Evolutionary conservation across 2,329 filamentous ascomycete species (phyloP), one percentile per base, ranked within the genome.

Genomic region (Talaromyces sp.): DNA sequence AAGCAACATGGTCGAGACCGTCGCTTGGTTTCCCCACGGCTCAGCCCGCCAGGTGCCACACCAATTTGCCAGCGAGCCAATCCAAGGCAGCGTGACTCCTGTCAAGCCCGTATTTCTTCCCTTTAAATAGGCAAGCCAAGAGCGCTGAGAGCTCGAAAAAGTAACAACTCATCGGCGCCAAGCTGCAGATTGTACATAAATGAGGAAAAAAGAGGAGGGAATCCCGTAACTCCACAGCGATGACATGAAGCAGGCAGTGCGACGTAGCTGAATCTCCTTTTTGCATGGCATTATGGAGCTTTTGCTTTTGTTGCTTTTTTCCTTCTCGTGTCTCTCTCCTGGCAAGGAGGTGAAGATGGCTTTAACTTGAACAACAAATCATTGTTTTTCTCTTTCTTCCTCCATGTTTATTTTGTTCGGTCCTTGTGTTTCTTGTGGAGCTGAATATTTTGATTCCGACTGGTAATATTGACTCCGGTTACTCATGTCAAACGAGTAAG

Each of bases 1-100:
- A 54, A 7, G 29, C 27, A n/a, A 54, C 51, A 34, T 34, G n/a
- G 51, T 19, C 51, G 31, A 56, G 29, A 7, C 49, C 3, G 11
- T 25, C 31, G 38, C 22, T 59, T 25, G 25, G 25, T 13, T 43
- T 29, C 38, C 19, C 53, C 31, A 56, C 51, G 51, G 53, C 53
- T 31, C 31, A 59, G 56, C 36, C 38, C 38, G 56, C 56, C 56
- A 59, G 31, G 56, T n/a, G 56, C 56, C 36, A 6, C 56, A 59
- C 36, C 15, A 45, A 29, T 45, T 45, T 43, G 19, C 38, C 56
- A 59, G 25, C 22, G 10, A 45, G 56, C 56, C 56, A 59, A 59
- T 59, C 34, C 56, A 29, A 7, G 19, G 10, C 25, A 22, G 19
- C 25, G 17, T 11, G 27, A 38, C 53, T 56, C 53, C 51, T 54